Percentiles rank a stretch among this genome's conserved stretches.
phyloP scores from a whole-genome alignment of 495 filamentous ascomycete genomes.

The Podospora comata region DNA sequence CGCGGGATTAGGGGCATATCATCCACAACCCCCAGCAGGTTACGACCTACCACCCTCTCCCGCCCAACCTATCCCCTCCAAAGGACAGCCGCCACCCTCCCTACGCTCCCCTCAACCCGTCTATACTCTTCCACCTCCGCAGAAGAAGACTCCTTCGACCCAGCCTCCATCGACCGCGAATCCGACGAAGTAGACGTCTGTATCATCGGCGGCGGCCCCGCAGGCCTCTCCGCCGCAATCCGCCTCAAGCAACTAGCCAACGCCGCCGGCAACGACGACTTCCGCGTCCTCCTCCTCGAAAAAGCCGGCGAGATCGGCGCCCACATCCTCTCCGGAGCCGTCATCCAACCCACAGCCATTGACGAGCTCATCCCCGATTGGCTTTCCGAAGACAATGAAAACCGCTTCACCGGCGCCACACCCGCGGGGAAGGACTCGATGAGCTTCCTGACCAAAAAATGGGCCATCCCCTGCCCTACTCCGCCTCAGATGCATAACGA shows the following conservation, averaged over 20 bases:
- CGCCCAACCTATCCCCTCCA: neutral
- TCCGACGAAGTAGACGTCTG: slow-evolving; percentile 93
- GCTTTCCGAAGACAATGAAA: slow-evolving; percentile 81
- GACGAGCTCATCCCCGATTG: slow-evolving; percentile 93
- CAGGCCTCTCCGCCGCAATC: slow-evolving; percentile 89
- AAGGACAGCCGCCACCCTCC: slow-evolving; percentile 4
- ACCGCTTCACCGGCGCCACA: slow-evolving; percentile 78
- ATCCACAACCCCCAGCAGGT: slow-evolving; percentile 14
- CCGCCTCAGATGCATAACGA: slow-evolving; percentile 98
- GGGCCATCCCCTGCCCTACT: slow-evolving; percentile 72
- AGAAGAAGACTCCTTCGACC: slow-evolving; percentile 66
- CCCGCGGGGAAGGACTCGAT: slow-evolving; percentile 80
- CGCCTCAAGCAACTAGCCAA: slow-evolving; percentile 93
- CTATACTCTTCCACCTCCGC: slow-evolving; percentile 37
- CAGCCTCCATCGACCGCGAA: slow-evolving; percentile 72
- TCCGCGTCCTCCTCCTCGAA: slow-evolving; percentile 87
- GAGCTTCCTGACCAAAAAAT: slow-evolving; percentile 88
- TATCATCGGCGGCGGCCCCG: slow-evolving; percentile 92
- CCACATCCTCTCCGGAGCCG: slow-evolving; percentile 93
- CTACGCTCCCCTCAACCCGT: slow-evolving; percentile 25
- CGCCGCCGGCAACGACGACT: slow-evolving; percentile 92
- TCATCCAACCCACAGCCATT: slow-evolving; percentile 85
- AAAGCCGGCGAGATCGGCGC: slow-evolving; percentile 95
- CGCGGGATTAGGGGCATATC: slow-evolving; percentile 25
- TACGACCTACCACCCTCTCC: slow-evolving; percentile 13